Evolutionary conservation across 805 yeast species (phyloP), one percentile per base, ranked within the genome.

Genomic region (Suhomyces faveliae): DNA sequence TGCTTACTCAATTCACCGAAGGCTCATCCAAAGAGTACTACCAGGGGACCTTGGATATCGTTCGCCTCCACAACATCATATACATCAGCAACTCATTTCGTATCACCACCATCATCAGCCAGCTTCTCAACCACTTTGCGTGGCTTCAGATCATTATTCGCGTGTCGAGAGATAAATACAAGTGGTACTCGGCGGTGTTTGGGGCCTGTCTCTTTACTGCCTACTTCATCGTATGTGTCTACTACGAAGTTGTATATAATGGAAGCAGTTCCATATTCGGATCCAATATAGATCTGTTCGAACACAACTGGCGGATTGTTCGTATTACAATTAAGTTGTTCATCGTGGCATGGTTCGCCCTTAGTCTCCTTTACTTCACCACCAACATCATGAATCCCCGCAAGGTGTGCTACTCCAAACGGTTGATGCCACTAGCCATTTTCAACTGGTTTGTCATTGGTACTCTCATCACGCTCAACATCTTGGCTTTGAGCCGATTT

Each of bases 11-110:
- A 48, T 60, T 81, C 24, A 78, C 84, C 12, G 54, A 60, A 0
- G 69, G 74, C 2, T 71, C 87, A 39, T 54, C 69, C 20, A 29
- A 44, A 0, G 89, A 87, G 58, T 85, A 82, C 57, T 60, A 60
- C 6, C 51, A 57, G 1, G 81, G 85, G 52, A 72, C 76, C 45
- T 80, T 85, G 45, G 85, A 84, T 59, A 67, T 80, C 11, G 54
- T 61, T 8, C 67, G 65, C 40, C 67, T 82, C 40, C 64, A 73
- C 42, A 47, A 56, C 7, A 47, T 58, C 7, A 61, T 83, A 8
- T 71, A 73, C 43, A 66, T 63, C 29, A 66, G 72, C 4, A 51
- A 63, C 2, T 57, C 63, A 11, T 74, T 69, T 50, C 61, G 74
- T 20, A 60, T 77, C 4, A 64, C 77, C 10, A 60, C 71, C 39